phyloP scores from a whole-genome alignment of 805 yeast species.

The Saccharomycopsis fodiens region DNA sequence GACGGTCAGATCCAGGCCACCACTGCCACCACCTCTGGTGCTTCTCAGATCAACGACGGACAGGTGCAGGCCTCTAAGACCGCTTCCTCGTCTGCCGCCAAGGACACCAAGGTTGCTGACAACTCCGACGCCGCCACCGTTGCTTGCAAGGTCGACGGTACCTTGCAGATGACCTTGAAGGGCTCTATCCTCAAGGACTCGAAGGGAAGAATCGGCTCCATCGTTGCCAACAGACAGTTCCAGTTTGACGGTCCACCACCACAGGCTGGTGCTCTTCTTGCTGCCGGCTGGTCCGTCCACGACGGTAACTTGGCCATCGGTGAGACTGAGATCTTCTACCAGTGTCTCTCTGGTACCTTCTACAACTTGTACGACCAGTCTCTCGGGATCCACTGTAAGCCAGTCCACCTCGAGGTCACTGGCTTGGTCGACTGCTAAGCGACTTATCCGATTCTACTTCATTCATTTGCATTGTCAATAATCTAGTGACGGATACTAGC shows the following conservation, averaged over 20 bases:
- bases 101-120: slow-evolving; percentile 22
- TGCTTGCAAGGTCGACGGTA: slow-evolving; percentile 40
- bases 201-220: slow-evolving; percentile 64
- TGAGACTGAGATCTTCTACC: slow-evolving; percentile 53
- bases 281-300: slow-evolving; percentile 58
- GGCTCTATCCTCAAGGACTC: slow-evolving; percentile 47
- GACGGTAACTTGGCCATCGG: slow-evolving; percentile 61
- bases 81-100: slow-evolving; percentile 22
- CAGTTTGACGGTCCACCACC: slow-evolving; percentile 86
- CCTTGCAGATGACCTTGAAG: slow-evolving; percentile 50
- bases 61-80: slow-evolving; percentile 27
- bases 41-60: slow-evolving; percentile 32
- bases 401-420: slow-evolving; percentile 53
- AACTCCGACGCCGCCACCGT: slow-evolving; percentile 23
- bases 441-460: neutral
- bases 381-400: slow-evolving; percentile 53
- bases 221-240: slow-evolving; percentile 78
- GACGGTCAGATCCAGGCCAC: slow-evolving; percentile 42
- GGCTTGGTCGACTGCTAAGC: slow-evolving; percentile 47
- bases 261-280: slow-evolving; percentile 68
- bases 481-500: neutral
- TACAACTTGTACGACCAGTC: slow-evolving; percentile 68
- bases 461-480: neutral
- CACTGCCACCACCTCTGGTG: slow-evolving; percentile 26
- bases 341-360: slow-evolving; percentile 69